phyloP scores from a whole-genome alignment of 1,139 yeast genomes.

The Candida frijolesensis region DNA sequence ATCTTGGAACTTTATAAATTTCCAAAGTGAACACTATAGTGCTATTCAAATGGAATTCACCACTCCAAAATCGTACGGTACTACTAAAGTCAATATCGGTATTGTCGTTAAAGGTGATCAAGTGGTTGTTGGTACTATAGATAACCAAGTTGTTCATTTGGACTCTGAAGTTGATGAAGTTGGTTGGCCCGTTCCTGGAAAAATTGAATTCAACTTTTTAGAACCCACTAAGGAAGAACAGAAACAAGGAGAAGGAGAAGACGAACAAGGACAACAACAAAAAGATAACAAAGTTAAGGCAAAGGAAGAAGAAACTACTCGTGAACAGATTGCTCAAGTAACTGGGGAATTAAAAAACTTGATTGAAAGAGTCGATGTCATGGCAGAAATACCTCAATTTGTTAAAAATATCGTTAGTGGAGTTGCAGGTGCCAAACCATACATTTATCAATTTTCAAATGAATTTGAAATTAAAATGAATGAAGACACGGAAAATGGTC shows the following conservation, averaged over 20 bases:
- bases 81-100: slow-evolving; percentile 79
- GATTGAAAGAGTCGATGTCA: slow-evolving; percentile 92
- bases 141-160: slow-evolving; percentile 66
- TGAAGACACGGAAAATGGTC: slow-evolving; percentile 55
- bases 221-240: slow-evolving; percentile 19
- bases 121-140: slow-evolving; percentile 64
- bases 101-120: slow-evolving; percentile 67
- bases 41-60: slow-evolving; percentile 94
- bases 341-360: slow-evolving; percentile 57
- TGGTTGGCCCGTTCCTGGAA: slow-evolving; percentile 84
- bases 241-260: neutral
- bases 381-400: slow-evolving; percentile 95
- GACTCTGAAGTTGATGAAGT: slow-evolving; percentile 68
- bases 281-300: slow-evolving; percentile 2
- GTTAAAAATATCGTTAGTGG: slow-evolving; percentile 93
- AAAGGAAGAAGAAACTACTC: slow-evolving; percentile 13
- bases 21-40: slow-evolving; percentile 73
- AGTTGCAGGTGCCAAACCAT: slow-evolving; percentile 94
- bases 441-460: slow-evolving; percentile 86
- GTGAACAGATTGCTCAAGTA: slow-evolving; percentile 44
- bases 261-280: slow-evolving; percentile 19
- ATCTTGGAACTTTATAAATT: slow-evolving; percentile 91
- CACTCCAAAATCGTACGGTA: slow-evolving; percentile 88
- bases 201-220: slow-evolving; percentile 62
- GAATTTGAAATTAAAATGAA: slow-evolving; percentile 43